Base-by-base conservation (phyloP, 768 basidiomycete genomes). In the Cystobasidium ongulense region DNA sequence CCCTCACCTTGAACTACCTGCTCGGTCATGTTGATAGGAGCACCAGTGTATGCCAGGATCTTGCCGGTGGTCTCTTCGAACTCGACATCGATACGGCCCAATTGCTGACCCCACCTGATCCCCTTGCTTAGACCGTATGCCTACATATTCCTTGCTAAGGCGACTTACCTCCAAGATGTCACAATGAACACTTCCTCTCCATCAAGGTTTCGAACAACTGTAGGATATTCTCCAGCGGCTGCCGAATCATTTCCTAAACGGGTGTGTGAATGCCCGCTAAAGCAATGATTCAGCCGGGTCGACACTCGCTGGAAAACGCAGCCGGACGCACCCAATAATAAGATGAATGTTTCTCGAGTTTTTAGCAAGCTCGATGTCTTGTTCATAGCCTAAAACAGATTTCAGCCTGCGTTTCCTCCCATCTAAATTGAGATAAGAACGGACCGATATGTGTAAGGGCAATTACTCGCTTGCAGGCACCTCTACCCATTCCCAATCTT, bases 111-210 rank as follows among this genome's bases (percentile, higher is more conserved):
- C 83, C 84, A 85, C 61, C 83, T 81, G 74, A 81, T 13, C 29
- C 11, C 29, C n/a, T n/a, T n/a, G n/a, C n/a, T n/a, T n/a, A n/a
- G n/a, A n/a, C n/a, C n/a, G n/a, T n/a, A n/a, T n/a, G n/a, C n/a
- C n/a, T n/a, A n/a, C n/a, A n/a, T 25, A 11, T 11, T 61, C 25
- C 57, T 13, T 25, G 57, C 11, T 61, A 17, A 25, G 17, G 35
- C 18, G 21, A 21, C 64, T 13, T 36, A 66, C 43, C 64, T 39
- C 64, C 64, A 84, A 66, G 83, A 81, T 0, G 84, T 84, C 65
- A 85, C 82, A n/a, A 85, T 81, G 73, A 83, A 83, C 21, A 85
- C 84, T 54, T 84, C 84, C 23, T 85, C 84, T 10, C 84, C 83
- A 61, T 83, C 81, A 23, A 81, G 77, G 76, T 85, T 85, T 46